Conservation (phyloP, 257 asterid genomes). For the Gentiana macrophylla region DNA sequence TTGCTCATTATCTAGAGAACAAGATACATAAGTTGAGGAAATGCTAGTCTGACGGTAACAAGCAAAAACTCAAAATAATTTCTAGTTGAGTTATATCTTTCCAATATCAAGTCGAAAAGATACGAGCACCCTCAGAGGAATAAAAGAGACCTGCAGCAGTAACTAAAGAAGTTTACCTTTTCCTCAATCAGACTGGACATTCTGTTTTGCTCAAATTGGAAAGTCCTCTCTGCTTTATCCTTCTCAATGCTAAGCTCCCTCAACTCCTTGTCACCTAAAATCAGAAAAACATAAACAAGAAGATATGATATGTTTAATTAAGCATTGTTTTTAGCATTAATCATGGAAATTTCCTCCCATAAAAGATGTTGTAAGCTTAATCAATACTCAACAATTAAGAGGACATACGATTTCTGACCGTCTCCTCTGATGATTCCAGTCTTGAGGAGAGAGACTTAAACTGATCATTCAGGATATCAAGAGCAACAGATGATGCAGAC, state of each 20-base stretch:
- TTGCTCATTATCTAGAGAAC: neutral
- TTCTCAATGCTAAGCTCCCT: slow-evolving; percentile 50
- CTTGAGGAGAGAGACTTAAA: slow-evolving; percentile 50
- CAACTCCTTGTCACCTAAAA: slow-evolving; percentile 76
- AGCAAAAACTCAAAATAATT: neutral
- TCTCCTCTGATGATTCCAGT: slow-evolving; percentile 66
- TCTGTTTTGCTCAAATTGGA: slow-evolving; percentile 47
- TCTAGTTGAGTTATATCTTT: too few relatives aligned
- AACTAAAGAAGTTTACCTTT: slow-evolving; percentile 45
- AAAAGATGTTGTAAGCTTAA: neutral
- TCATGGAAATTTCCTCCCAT: neutral
- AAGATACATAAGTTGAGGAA: too few relatives aligned
- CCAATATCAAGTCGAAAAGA: neutral
- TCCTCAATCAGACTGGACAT: slow-evolving; percentile 39
- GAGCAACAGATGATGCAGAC: slow-evolving; percentile 61
- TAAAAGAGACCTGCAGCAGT: neutral
- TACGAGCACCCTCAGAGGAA: neutral
- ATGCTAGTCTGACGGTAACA: neutral
- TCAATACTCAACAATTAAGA: slow-evolving; percentile 9
- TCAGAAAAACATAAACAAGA: slow-evolving; percentile 6
- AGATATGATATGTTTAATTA: neutral
- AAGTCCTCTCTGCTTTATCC: slow-evolving; percentile 46
- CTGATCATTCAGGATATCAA: slow-evolving; percentile 57
- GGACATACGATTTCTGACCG: slow-evolving; percentile 61
- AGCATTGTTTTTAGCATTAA: neutral